A percentile compares a stretch with the other conserved stretches of the same genome.
These are phyloP conservation scores for Xylariaceae sp. DNA, from an alignment of 2,329 filamentous ascomycete species.

Conservation along the genomic window DNA sequence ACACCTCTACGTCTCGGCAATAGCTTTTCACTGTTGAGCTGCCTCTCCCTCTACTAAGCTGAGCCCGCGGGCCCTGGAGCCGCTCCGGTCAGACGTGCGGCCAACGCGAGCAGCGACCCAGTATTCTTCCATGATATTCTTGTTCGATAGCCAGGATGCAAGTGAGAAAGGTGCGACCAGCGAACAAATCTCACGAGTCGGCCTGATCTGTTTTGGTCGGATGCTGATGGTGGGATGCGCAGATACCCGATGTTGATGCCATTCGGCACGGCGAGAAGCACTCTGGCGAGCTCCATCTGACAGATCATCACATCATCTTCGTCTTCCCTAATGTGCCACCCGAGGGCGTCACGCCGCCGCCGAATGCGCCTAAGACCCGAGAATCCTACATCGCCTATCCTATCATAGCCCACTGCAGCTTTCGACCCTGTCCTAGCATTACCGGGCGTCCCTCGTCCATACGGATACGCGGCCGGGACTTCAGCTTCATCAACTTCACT, in stretches of 20 bases:
- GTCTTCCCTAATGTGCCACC: conserved; percentile 16
- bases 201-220: too few species aligned
- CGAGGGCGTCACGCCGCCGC: conserved; percentile 12
- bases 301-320: conserved; percentile 51
- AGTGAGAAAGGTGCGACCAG: too few species aligned
- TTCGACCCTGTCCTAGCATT: conserved; percentile 63
- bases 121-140: too few species aligned
- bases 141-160: conserved; percentile 17
- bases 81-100: too few species aligned
- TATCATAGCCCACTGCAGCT: conserved; percentile 74
- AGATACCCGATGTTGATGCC: conserved; percentile 56
- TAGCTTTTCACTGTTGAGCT: too few species aligned
- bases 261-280: conserved; percentile 51
- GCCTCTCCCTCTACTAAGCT: too few species aligned
- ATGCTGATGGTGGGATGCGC: too few species aligned
- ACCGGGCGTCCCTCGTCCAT: conserved; percentile 73
- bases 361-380: conserved; percentile 29
- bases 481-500: conserved; percentile 87
- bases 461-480: conserved; percentile 83
- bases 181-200: too few species aligned
- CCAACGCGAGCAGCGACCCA: too few species aligned
- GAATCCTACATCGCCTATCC: conserved; percentile 94
- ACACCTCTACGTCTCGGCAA: too few species aligned
- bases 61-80: too few species aligned
- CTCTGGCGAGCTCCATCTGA: conserved; percentile 51